These are phyloP conservation scores for Sicyos edulis DNA, from an alignment of 306 rosid species.

Conservation along the genomic window DNA sequence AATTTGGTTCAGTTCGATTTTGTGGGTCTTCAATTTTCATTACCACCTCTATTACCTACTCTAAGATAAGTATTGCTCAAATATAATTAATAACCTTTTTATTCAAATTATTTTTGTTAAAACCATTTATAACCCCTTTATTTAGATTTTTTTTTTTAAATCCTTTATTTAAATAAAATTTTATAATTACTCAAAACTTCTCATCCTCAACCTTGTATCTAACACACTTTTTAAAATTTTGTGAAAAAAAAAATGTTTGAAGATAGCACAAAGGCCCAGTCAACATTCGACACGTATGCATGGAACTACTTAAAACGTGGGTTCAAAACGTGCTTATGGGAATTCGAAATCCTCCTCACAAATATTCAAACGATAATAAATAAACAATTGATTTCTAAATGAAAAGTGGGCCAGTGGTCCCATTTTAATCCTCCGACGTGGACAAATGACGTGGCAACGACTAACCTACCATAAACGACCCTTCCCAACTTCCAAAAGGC, in stretches of 20 bases:
- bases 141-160: too few species aligned
- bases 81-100: too few species aligned
- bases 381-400: neutral
- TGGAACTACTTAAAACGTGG: conserved; percentile 1
- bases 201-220: too few species aligned
- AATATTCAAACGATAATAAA: neutral
- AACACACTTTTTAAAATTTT: too few species aligned
- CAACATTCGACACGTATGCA: neutral
- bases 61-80: too few species aligned
- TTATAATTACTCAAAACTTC: too few species aligned
- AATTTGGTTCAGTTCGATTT: too few species aligned
- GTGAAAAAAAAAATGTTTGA: neutral
- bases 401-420: neutral
- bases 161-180: too few species aligned
- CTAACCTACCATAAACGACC: neutral
- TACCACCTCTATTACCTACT: too few species aligned
- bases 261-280: neutral
- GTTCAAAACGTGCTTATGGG: conserved; percentile 11
- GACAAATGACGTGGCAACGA: conserved; percentile 4
- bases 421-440: neutral
- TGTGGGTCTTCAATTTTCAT: too few species aligned
- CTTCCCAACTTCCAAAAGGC: conserved; percentile 5
- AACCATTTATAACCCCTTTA: too few species aligned
- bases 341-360: neutral
- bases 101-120: too few species aligned